Evolutionary conservation across 345 rosid species (phyloP).

Genomic region (Melaleuca quinquenervia): DNA sequence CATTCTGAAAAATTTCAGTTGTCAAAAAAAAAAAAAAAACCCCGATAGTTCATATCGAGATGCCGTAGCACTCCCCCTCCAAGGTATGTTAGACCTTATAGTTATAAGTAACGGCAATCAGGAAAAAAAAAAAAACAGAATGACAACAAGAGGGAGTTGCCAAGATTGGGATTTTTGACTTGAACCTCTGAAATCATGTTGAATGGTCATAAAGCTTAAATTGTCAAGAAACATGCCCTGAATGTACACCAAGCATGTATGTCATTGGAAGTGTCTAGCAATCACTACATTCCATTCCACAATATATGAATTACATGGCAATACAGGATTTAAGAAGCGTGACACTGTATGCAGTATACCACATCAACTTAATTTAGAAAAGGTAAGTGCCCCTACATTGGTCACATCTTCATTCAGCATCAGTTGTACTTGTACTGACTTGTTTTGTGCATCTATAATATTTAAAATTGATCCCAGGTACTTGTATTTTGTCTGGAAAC

Average conservation of each 20-base stretch:
- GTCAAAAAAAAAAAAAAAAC: background rate
- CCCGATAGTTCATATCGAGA: background rate
- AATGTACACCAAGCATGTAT: background rate
- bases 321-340: background rate
- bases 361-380: background rate
- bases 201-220: background rate
- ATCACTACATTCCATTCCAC: background rate
- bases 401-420: background rate
- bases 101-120: background rate
- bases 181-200: background rate
- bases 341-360: background rate
- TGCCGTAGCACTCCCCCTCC: background rate
- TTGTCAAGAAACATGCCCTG: background rate
- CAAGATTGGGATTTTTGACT: background rate
- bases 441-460: background rate
- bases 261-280: background rate
- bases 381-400: background rate
- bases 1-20: background rate
- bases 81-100: background rate
- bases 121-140: background rate
- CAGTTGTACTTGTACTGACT: background rate
- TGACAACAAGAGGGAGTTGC: background rate
- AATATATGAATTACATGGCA: background rate
- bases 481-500: background rate
- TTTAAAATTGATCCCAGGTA: background rate